Evolutionary conservation across 352 stramenopile species (phyloP).

Genomic region (Globisporangium solare): DNA sequence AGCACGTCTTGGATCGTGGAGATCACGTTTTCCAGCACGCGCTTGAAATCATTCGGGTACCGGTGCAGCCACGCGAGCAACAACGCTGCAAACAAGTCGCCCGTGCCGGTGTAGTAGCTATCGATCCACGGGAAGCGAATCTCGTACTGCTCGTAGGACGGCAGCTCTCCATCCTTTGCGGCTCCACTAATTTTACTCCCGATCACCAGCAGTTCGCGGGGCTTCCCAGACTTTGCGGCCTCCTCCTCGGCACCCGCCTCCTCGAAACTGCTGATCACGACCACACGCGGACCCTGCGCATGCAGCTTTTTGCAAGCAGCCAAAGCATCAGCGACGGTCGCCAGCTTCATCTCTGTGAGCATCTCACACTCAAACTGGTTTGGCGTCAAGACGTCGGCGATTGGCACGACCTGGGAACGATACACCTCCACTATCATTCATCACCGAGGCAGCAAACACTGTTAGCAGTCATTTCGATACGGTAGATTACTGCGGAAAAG

Average conservation of each 20-base stretch:
- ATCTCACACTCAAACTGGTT: constrained; percentile 87
- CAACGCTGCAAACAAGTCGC: constrained; percentile 79
- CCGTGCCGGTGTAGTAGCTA: constrained; percentile 82
- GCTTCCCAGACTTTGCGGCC: constrained; percentile 16
- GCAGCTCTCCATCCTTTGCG: constrained; percentile 1
- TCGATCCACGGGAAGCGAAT: constrained; percentile 75
- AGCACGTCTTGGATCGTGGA: constrained; percentile 82
- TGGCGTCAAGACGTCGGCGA: constrained; percentile 79
- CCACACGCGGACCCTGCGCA: constrained; percentile 55
- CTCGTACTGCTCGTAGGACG: constrained; percentile 67
- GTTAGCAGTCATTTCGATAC: constrained; percentile 8
- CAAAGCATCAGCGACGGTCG: constrained; percentile 58
- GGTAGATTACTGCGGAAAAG: not conserved
- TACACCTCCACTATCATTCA: constrained; percentile 66
- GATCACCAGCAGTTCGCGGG: constrained; percentile 60
- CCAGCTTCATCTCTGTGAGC: constrained; percentile 65
- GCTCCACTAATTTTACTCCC: constrained; percentile 40
- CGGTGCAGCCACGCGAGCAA: constrained; percentile 74
- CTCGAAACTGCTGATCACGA: constrained; percentile 83
- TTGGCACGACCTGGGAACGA: constrained; percentile 65
- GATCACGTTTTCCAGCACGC: constrained; percentile 67
- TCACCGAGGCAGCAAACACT: not conserved
- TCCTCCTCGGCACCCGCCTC: constrained; percentile 38
- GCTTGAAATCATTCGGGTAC: constrained; percentile 57
- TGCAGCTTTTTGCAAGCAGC: constrained; percentile 75